Evolutionary conservation across 2,329 filamentous ascomycete genomes (phyloP), one percentile per base, ranked within the genome.

Genomic region (Aspergillus unguis): DNA sequence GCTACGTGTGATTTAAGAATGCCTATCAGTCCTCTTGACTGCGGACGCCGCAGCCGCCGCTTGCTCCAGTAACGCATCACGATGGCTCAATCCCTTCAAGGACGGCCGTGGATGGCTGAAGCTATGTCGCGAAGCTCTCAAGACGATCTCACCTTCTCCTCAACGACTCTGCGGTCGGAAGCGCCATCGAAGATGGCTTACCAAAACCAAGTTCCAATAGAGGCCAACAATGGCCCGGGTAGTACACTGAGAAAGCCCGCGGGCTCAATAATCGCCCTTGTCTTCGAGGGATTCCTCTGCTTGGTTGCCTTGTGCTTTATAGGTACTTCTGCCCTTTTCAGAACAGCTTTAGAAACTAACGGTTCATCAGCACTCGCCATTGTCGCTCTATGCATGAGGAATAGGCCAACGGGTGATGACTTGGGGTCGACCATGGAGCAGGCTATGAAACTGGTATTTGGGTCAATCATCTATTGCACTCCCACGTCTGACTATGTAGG

Each of bases 251-350:
- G 8, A 10, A 45, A 43, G 27, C 51, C 51, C 0, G 31, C 46
- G 7, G 51, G 51, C 3, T 46, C 51, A 6, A 46, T 53, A 37
- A 11, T 53, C 25, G 29, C 51, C 3, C 37, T 53, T 28, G 23
- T 49, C 1, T 45, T 53, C 3, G 51, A 53, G 7, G 28, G 10
- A 2, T 35, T 53, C 6, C 45, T 53, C 5, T 53, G 51, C 25
- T 2, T 53, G 4, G 35, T 49, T 4, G 38, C 51, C 2, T 29
- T 53, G 11, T 53, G 51, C n/a, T 53, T 53, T 29, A 49, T 53
- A 17, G 51, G 51, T 53, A 49, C 4, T 6, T 26, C 33, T 40
- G 2, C 5, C 29, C 32, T 26, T 26, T 41, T 10, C n/a, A n/a
- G n/a, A n/a, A n/a, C n/a, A n/a, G n/a, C n/a, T n/a, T n/a, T n/a